Percentiles rank a stretch among this genome's conserved stretches.
phyloP scores from a whole-genome alignment of 805 yeast species.

The Geotrichum ghanense region DNA sequence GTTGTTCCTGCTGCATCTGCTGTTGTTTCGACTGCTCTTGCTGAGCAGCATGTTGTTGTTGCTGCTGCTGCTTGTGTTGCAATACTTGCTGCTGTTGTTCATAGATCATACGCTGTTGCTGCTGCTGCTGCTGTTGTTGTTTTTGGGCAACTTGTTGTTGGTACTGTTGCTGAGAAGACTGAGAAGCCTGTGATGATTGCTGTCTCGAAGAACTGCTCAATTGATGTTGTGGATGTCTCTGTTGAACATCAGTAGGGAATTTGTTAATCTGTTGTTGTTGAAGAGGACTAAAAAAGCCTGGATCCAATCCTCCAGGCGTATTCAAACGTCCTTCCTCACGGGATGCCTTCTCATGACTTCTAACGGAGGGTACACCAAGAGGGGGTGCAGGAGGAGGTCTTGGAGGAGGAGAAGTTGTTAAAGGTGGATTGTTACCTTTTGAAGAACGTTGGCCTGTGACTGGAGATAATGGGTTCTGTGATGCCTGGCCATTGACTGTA shows the following conservation, averaged over 20 bases:
- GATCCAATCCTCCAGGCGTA: neutral
- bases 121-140: constrained; percentile 1
- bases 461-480: neutral
- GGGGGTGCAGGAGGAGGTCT: constrained; percentile 34
- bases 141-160: constrained; percentile 20
- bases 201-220: constrained; percentile 4
- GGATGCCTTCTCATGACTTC: constrained; percentile 7
- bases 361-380: constrained; percentile 25
- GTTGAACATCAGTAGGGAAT: neutral
- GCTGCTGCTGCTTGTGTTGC: constrained; percentile 7
- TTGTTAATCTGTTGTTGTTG: neutral
- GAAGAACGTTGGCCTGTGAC: neutral
- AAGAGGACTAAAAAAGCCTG: constrained; percentile 1
- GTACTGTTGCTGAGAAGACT: constrained; percentile 22
- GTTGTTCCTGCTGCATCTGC: constrained; percentile 17
- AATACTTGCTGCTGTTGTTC: constrained; percentile 6
- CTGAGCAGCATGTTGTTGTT: constrained; percentile 10
- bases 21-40: constrained; percentile 7
- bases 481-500: constrained; percentile 5
- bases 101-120: neutral
- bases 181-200: neutral
- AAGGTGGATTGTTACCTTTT: neutral
- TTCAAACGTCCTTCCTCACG: neutral
- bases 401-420: constrained; percentile 17
- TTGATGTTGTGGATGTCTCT: constrained; percentile 3